phyloP scores from a whole-genome alignment of 2,329 filamentous ascomycete genomes.

The Stemphylium lycopersici region DNA sequence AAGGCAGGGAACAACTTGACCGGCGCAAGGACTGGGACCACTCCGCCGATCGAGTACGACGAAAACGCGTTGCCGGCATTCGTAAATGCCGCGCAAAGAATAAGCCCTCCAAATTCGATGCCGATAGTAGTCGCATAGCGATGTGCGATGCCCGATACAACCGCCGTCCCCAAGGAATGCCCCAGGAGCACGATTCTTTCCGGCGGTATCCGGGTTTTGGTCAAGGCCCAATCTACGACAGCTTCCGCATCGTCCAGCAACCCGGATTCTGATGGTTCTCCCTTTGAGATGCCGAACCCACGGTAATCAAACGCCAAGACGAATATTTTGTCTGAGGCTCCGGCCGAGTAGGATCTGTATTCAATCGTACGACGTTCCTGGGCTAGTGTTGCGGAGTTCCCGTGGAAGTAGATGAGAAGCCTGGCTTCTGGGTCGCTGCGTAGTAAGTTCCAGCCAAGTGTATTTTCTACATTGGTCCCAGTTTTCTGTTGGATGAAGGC shows the following conservation, averaged over 20 bases:
- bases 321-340: conserved; percentile 60
- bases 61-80: conserved; percentile 74
- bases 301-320: conserved; percentile 91
- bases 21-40: conserved; percentile 78
- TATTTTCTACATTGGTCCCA: conserved; percentile 51
- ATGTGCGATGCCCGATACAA: conserved; percentile 75
- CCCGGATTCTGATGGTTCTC: conserved; percentile 77
- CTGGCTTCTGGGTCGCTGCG: conserved; percentile 58
- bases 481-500: conserved; percentile 61
- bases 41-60: conserved; percentile 76
- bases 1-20: conserved; percentile 70
- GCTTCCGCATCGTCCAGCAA: conserved; percentile 79
- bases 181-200: conserved; percentile 80
- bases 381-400: conserved; percentile 76
- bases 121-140: conserved; percentile 61
- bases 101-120: conserved; percentile 78
- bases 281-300: conserved; percentile 83
- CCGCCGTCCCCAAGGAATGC: conserved; percentile 88
- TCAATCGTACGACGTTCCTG: conserved; percentile 77
- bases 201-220: conserved; percentile 69
- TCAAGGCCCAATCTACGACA: conserved; percentile 74
- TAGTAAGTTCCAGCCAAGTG: conserved; percentile 58
- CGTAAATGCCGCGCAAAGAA: conserved; percentile 81
- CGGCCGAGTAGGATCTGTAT: conserved; percentile 77
- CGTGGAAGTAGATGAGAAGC: conserved; percentile 62